phyloP scores from a whole-genome alignment of 1,139 yeast genomes.

The Lodderomyces theae region DNA sequence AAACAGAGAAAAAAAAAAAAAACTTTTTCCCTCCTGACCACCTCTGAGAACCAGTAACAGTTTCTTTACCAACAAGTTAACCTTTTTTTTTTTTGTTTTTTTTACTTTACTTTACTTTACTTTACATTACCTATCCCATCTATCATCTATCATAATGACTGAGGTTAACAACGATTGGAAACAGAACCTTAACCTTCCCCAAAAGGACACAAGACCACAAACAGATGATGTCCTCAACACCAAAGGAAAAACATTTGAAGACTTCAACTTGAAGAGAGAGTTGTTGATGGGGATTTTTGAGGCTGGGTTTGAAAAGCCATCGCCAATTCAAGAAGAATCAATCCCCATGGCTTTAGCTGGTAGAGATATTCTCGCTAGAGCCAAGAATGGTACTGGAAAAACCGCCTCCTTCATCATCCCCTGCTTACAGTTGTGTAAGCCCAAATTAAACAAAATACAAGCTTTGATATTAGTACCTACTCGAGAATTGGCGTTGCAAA shows the following conservation, averaged over 20 bases:
- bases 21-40: no score
- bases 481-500: conserved; percentile 93
- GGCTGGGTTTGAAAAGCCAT: conserved; percentile 97
- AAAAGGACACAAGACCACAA: conserved; percentile 85
- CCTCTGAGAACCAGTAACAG: no score
- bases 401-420: conserved; percentile 96
- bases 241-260: conserved; percentile 89
- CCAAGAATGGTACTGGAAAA: conserved; percentile 98
- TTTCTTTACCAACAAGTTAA: no score
- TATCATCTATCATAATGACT: conserved; percentile 25
- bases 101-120: no score
- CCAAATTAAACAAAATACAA: conserved; percentile 81
- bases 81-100: no score
- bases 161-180: conserved; percentile 59
- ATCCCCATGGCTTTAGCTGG: conserved; percentile 96
- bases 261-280: conserved; percentile 86
- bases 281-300: conserved; percentile 97
- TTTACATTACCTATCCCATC: no score
- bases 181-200: conserved; percentile 66
- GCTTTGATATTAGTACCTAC: conserved; percentile 89
- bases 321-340: conserved; percentile 97
- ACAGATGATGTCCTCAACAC: conserved; percentile 95
- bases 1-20: background rate
- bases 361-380: conserved; percentile 94
- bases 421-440: conserved; percentile 77